A percentile compares a stretch with the other conserved stretches of the same genome.
phyloP scores from a whole-genome alignment of 371 early-diverging fungal species.

The Blyttiomyces sp. region DNA sequence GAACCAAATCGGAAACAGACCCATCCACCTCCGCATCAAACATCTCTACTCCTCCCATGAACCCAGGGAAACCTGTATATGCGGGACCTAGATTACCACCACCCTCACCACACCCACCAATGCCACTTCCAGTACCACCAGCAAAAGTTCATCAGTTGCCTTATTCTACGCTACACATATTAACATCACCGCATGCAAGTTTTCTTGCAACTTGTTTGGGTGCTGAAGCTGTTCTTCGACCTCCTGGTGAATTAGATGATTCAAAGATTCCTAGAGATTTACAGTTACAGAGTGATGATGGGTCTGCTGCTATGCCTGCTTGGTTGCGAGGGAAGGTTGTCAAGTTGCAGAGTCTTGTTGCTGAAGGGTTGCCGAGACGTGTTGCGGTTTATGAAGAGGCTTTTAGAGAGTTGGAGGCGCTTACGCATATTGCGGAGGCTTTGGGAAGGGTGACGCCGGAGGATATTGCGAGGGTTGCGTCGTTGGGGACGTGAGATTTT shows the following conservation, averaged over 20 bases:
- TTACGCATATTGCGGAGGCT: constrained; percentile 7
- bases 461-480: constrained; percentile 5
- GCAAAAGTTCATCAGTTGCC: constrained; percentile 17
- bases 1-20: background rate
- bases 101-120: background rate
- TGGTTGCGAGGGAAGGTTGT: background rate
- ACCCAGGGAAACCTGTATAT: background rate
- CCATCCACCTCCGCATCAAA: too few species aligned
- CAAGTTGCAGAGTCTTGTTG: background rate
- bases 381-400: constrained; percentile 1
- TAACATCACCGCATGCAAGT: background rate
- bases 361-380: background rate
- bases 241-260: background rate
- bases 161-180: constrained; percentile 19
- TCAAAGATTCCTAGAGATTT: background rate
- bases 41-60: too few species aligned
- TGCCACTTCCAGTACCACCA: background rate
- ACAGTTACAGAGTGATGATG: background rate
- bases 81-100: background rate
- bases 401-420: constrained; percentile 17
- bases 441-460: constrained; percentile 6
- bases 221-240: constrained; percentile 3
- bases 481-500: background rate
- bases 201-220: constrained; percentile 7
- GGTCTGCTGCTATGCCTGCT: background rate